phyloP scores from a whole-genome alignment of 176 grass and related monocot genomes.

The Rhynchospora breviuscula region DNA sequence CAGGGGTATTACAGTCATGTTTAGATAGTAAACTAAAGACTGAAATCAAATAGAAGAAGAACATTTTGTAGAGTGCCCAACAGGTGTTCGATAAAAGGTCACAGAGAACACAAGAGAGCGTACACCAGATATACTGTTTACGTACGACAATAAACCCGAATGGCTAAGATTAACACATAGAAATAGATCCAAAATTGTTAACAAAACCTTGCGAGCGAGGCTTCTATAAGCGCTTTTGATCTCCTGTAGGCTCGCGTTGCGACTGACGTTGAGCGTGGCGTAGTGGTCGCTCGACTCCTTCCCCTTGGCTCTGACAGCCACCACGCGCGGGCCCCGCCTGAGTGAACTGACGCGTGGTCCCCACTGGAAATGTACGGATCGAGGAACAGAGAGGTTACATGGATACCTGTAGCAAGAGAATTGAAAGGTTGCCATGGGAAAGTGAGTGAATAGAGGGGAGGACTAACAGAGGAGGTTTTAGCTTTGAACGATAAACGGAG shows the following conservation, averaged over 20 bases:
- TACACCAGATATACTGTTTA: not conserved
- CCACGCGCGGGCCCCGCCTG: conserved; percentile 16
- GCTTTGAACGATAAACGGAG: conserved; percentile 14
- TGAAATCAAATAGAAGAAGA: not conserved
- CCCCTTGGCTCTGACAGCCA: conserved; percentile 15
- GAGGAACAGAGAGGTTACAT: conserved; percentile 18
- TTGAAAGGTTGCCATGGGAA: conserved; percentile 14
- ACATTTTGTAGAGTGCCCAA: not conserved
- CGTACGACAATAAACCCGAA: not conserved
- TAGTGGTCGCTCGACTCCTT: conserved; percentile 38
- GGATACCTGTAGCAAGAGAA: not conserved
- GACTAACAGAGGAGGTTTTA: too few relatives aligned
- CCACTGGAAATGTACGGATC: not conserved
- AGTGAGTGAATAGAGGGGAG: conserved; percentile 15
- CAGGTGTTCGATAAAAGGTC: not conserved
- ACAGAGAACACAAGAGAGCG: not conserved
- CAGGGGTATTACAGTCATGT: not conserved
- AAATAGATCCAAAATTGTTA: not conserved
- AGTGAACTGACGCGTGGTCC: conserved; percentile 2
- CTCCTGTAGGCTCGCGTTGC: conserved; percentile 64
- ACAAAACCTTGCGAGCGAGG: conserved; percentile 71
- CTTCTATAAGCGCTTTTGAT: conserved; percentile 74
- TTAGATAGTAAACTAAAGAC: not conserved
- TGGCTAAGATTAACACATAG: not conserved
- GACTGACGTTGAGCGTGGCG: conserved; percentile 63